Evolutionary conservation across 371 early-diverging fungal genomes (phyloP), one percentile per base, ranked within the genome.

Genomic region (Mucor indicus): DNA sequence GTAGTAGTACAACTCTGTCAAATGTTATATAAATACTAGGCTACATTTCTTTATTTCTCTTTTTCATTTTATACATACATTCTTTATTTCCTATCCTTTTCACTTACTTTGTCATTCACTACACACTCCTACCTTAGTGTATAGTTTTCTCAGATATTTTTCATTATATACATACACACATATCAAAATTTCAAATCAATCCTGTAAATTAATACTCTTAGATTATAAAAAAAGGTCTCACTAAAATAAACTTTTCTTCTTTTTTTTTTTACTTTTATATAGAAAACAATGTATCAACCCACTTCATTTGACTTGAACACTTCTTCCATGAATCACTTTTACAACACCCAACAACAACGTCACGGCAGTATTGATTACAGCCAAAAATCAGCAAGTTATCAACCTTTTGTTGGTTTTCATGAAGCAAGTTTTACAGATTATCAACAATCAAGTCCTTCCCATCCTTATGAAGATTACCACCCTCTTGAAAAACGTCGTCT

Each of bases 351-450:
- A 11, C 46, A 56, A 20, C 49, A 53, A 38, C 62, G 53, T 22
- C 49, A 50, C 37, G 57, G 49, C 53, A 57, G 57, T 53, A 56
- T 57, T 21, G 62, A 62, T 39, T 62, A 56, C 42, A 62, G 57
- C 41, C 62, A 57, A 30, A 38, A 57, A 36, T 33, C 50, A n/a
- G 57, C n/a, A n/a, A n/a, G n/a, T n/a, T n/a, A n/a, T n/a, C n/a
- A n/a, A n/a, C n/a, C n/a, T n/a, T n/a, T n/a, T n/a, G 57, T 32
- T 62, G 57, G 19, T 60, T 60, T n/a, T 49, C 62, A n/a, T 29
- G 62, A 62, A 29, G 45, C 57, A 19, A 61, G 56, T 32, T 43
- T 44, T 25, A 53, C 56, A 25, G 57, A 57, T 46, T 38, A 50
- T 23, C 57, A 53, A 33, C 53, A 57, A 15, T 57, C 57, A 19